Conservation (phyloP, 106 monocot genomes). For the Ottelia alismoides region DNA sequence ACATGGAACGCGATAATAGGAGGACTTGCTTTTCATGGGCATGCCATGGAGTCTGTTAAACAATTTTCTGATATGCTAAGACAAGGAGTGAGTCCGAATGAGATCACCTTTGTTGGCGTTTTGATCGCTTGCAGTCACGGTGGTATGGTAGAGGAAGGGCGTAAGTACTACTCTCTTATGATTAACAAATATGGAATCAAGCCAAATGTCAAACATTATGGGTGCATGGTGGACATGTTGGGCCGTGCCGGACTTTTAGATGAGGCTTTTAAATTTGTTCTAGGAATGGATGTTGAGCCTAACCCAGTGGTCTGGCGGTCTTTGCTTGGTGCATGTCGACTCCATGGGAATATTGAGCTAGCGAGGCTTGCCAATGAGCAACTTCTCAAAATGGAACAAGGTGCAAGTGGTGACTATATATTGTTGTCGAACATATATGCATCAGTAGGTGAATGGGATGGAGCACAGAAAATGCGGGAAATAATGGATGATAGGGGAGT, state of each 20-base stretch:
- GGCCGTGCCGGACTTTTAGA: slow-evolving; percentile 46
- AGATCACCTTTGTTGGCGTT: slow-evolving; percentile 60
- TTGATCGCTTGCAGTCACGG: slow-evolving; percentile 57
- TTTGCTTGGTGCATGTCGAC: slow-evolving; percentile 58
- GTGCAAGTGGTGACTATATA: slow-evolving; percentile 52
- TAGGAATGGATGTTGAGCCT: slow-evolving; percentile 31
- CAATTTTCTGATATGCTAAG: slow-evolving; percentile 39
- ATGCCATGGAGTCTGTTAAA: slow-evolving; percentile 16
- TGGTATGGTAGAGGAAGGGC: slow-evolving; percentile 47
- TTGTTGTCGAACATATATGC: slow-evolving; percentile 67
- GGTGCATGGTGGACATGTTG: slow-evolving; percentile 81
- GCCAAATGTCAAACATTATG: slow-evolving; percentile 62
- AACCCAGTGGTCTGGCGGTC: slow-evolving; percentile 54
- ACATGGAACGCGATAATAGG: slow-evolving; percentile 66
- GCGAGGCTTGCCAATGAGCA: slow-evolving; percentile 29
- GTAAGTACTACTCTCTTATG: slow-evolving; percentile 40
- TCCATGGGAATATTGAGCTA: slow-evolving; percentile 43
- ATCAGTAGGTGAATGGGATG: slow-evolving; percentile 46
- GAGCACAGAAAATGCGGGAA: slow-evolving; percentile 38
- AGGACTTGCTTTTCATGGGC: slow-evolving; percentile 57
- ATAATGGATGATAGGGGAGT: slow-evolving; percentile 57
- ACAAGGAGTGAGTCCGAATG: slow-evolving; percentile 29
- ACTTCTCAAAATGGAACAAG: slow-evolving; percentile 31
- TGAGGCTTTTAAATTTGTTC: slow-evolving; percentile 38
- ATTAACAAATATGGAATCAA: slow-evolving; percentile 25